Base-by-base conservation (phyloP, 2,329 filamentous ascomycete genomes). In the Ploettnerulaceae sp. region DNA sequence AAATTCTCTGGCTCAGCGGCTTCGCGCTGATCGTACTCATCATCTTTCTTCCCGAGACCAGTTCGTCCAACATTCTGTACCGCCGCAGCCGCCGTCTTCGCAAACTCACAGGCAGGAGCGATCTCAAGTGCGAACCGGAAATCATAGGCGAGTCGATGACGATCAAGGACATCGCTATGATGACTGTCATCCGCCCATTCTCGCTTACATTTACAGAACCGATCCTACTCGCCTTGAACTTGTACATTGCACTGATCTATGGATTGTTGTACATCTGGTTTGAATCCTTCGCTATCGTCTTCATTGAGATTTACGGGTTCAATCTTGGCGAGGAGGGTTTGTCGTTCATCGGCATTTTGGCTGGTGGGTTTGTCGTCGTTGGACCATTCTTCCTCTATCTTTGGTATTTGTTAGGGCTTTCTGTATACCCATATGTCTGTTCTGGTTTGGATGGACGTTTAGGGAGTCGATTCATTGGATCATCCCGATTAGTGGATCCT, bases 21-120 rank as follows among this genome's bases (percentile, higher is more conserved):
- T 77, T 79, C 0, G 59, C 79, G 22, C 72, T 82, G 51, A 53
- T 82, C 20, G 47, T 74, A 40, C 72, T 84, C 70, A 71, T 81
- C 56, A 57, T 81, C 54, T 71, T 77, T 54, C 71, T 86, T 15
- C 82, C 82, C 0, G 81, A 86, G 66, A 85, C 82, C 0, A 75
- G 68, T 47, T 61, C 71, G 0, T 63, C 70, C 8, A 82, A 72
- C 43, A 81, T 85, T 57, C 71, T 85, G 2, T 70, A 77, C 37
- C 73, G 73, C n/a, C 76, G 81, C 5, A 76, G 78, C 6, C 61
- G 66, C 34, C 75, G 81, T 14, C 69, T 85, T 5, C 73, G 82
- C 45, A 76, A 73, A 57, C 62, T 75, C 31, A 81, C 78, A 1
- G 77, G 76, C 7, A 71, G 73, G 52, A 38, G 60, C 2, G 61